Conservation (phyloP, 1,139 yeast genomes). For the Saccharomycopsis hybrid region DNA sequence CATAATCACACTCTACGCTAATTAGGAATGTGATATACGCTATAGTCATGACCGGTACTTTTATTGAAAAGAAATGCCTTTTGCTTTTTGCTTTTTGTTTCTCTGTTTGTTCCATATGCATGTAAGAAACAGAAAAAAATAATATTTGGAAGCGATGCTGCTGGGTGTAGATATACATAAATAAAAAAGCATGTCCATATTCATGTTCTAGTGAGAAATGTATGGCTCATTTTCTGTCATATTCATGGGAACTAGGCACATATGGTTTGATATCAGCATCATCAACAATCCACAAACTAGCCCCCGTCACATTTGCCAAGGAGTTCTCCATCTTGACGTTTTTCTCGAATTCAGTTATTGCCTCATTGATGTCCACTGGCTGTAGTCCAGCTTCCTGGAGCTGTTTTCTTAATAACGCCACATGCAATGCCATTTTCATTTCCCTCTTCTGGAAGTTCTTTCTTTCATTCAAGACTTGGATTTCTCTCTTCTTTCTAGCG, state of each 20-base stretch:
- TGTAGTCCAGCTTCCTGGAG: slow-evolving; percentile 43
- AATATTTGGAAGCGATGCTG: no score
- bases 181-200: no score
- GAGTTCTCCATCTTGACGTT: slow-evolving; percentile 52
- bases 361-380: slow-evolving; percentile 49
- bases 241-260: slow-evolving; percentile 55
- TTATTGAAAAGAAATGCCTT: no score
- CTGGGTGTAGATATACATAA: no score
- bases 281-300: slow-evolving; percentile 54
- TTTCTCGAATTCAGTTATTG: slow-evolving; percentile 46
- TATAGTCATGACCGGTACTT: no score
- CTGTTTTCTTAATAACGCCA: slow-evolving; percentile 57
- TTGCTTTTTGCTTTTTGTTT: no score
- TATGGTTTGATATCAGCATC: slow-evolving; percentile 40
- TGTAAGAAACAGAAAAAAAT: no score
- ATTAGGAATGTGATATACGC: no score
- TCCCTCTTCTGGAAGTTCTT: slow-evolving; percentile 43
- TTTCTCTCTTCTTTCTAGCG: slow-evolving; percentile 41
- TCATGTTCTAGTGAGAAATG: no score
- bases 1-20: no score
- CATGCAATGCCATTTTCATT: slow-evolving; percentile 56
- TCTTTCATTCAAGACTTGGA: slow-evolving; percentile 42
- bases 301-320: slow-evolving; percentile 46
- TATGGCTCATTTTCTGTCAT: slow-evolving; percentile 37
- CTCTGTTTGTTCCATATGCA: no score